Evolutionary conservation across 768 basidiomycete genomes (phyloP), one percentile per base, ranked within the genome.

Genomic region (Leccinum pellstonianum): DNA sequence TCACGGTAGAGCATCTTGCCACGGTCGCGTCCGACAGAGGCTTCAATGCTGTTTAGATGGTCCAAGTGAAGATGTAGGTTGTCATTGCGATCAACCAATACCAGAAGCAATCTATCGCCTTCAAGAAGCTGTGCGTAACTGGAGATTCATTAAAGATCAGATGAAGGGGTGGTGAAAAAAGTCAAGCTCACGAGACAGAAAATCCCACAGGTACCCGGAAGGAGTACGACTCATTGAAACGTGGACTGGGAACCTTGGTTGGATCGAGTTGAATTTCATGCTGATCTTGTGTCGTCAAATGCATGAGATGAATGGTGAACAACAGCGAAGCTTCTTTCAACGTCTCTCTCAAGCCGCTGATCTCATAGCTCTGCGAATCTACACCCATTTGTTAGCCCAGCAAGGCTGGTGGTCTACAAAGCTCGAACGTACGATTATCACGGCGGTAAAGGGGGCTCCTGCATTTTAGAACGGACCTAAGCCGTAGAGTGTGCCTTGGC

Each of bases 61-160:
- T 83, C 82, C 23, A 80, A 55, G 58, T 73, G 78, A 9, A 84
- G 64, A 25, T 66, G 59, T 3, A 82, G 61, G 35, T 73, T 67
- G 11, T 68, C 73, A 0, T 55, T 54, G 2, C 58, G 52, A 56
- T 79, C 76, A 27, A 75, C 71, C 15, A 80, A 57, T 3, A 84
- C 68, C 1, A 83, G 62, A 2, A 85, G 62, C 11, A 80, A 65
- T 37, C 62, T 77, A 15, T 74, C 73, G 4, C 75, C 69, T 23
- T 74, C 73, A 29, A 83, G 74, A 1, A 84, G 64, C 58, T 83
- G 82, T 0, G 66, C 55, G 29, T 77, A 63, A 3, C 78, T 79
- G n/a, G 10, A 43, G 14, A 4, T 4, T 23, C 19, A 31, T 67
- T 3, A 51, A 21, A 37, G 7, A 46, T 25, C 3, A 23, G 4